These are phyloP conservation scores for Smallanthus sonchifolius DNA, from an alignment of 129 eudicot species.

Conservation along the genomic window DNA sequence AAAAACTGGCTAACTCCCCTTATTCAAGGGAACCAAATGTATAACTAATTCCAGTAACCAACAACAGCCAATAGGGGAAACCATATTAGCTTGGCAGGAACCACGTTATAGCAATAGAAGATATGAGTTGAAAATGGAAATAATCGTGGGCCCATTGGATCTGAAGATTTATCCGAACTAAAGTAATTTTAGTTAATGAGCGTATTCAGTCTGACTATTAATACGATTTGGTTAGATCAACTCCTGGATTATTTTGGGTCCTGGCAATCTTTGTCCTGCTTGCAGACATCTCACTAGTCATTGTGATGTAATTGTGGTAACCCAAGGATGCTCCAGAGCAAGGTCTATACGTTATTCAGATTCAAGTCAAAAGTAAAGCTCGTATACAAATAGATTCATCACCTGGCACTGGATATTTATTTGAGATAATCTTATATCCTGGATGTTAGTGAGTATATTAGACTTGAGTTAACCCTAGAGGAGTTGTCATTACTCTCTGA, in stretches of 20 bases:
- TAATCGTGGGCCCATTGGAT: not conserved
- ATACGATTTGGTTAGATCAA: too few relatives aligned
- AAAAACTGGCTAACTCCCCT: not conserved
- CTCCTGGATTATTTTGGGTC: too few relatives aligned
- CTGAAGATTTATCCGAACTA: not conserved
- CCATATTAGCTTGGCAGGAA: conserved; percentile 7
- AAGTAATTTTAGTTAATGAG: not conserved
- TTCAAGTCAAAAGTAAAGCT: not conserved
- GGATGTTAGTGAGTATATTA: not conserved
- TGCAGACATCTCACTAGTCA: not conserved
- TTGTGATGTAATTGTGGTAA: not conserved
- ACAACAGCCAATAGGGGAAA: not conserved
- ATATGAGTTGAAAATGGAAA: not conserved
- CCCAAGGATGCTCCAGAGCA: not conserved
- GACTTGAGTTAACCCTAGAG: not conserved
- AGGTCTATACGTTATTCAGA: not conserved
- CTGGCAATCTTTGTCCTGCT: not conserved
- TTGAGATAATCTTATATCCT: not conserved
- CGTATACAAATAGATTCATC: not conserved
- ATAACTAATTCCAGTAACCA: conserved; percentile 10
- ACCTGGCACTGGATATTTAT: not conserved
- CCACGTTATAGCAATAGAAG: not conserved
- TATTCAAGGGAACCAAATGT: not conserved
- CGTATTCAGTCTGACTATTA: too few relatives aligned
- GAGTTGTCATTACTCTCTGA: not conserved